These are phyloP conservation scores for Bryoerythrophyllum caledonicum DNA, from an alignment of 225 moss, liverwort and hornwort species.

Conservation along the genomic window DNA sequence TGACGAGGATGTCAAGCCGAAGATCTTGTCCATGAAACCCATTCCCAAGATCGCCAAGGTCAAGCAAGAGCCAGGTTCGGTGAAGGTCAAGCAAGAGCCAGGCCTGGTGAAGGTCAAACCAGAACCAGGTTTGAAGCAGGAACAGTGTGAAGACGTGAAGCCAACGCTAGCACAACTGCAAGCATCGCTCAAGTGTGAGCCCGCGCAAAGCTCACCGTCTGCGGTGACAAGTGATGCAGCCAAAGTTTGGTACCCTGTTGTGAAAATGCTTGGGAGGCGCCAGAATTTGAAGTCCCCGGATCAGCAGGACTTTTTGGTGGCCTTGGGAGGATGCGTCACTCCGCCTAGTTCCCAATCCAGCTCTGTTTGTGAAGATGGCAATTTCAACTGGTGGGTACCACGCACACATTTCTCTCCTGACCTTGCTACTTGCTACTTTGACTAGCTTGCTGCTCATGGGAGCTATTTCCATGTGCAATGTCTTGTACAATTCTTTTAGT, in stretches of 20 bases:
- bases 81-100: neutral
- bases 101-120: slow-evolving; percentile 11
- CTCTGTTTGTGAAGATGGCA: slow-evolving; percentile 23
- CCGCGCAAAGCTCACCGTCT: neutral
- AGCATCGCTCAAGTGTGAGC: slow-evolving; percentile 21
- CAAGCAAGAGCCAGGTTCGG: slow-evolving; percentile 26
- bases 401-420: slow-evolving; percentile 39
- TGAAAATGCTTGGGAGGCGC: slow-evolving; percentile 33
- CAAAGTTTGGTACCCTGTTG: slow-evolving; percentile 29
- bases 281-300: neutral
- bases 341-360: neutral
- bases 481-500: slow-evolving; percentile 4
- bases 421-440: slow-evolving; percentile 35
- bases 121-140: slow-evolving; percentile 23
- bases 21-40: slow-evolving; percentile 31
- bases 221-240: slow-evolving; percentile 23
- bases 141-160: slow-evolving; percentile 30
- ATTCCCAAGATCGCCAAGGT: slow-evolving; percentile 32
- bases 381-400: slow-evolving; percentile 55
- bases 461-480: neutral
- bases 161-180: slow-evolving; percentile 37
- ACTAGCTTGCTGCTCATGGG: slow-evolving; percentile 18
- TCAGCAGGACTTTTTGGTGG: slow-evolving; percentile 26
- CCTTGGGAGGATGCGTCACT: slow-evolving; percentile 32
- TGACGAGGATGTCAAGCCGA: slow-evolving; percentile 47